These are phyloP conservation scores for Solanum dulcamara DNA, from an alignment of 257 asterid species.

Conservation along the genomic window DNA sequence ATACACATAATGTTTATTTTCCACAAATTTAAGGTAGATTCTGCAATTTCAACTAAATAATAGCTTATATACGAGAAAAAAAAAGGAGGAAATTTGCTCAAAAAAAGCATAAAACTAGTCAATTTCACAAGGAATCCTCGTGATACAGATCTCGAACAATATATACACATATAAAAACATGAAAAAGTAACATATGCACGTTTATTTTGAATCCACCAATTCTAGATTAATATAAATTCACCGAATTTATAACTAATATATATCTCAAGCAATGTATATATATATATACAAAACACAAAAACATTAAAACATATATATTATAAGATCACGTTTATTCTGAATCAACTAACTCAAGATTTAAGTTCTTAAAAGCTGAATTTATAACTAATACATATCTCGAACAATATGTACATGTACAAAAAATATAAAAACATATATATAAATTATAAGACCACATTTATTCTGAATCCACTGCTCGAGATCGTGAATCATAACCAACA, in stretches of 20 bases:
- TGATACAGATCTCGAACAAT: not conserved
- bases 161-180: not conserved
- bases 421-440: not conserved
- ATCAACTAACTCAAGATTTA: not conserved
- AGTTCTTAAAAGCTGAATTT: not conserved
- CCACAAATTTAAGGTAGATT: not conserved
- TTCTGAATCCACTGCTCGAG: not conserved
- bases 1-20: not conserved
- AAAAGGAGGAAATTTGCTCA: too few relatives aligned
- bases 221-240: not conserved
- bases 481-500: not conserved
- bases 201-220: fast-evolving
- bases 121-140: not conserved
- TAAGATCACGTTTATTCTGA: not conserved
- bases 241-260: not conserved
- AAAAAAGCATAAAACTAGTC: too few relatives aligned
- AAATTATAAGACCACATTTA: not conserved
- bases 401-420: not conserved
- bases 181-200: not conserved
- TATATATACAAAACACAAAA: too few relatives aligned
- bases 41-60: not conserved
- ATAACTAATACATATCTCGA: not conserved
- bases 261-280: not conserved
- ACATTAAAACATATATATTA: not conserved
- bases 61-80: too few relatives aligned